Conservation (phyloP, 1,284 basidiomycete genomes). For the Sporisorium scitamineum region DNA sequence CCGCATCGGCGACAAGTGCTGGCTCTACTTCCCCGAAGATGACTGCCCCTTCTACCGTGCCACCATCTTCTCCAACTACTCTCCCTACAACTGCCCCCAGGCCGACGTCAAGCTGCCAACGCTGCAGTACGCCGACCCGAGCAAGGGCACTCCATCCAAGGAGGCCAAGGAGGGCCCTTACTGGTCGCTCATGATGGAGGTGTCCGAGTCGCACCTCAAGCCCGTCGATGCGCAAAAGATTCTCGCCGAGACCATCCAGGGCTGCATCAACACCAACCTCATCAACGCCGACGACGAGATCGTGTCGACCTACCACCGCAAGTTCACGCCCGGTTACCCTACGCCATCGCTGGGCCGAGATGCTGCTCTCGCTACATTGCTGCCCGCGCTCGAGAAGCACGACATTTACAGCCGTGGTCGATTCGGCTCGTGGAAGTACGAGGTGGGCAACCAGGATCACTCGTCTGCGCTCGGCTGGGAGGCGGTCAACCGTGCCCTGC, state of each 20-base stretch:
- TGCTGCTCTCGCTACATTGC: conserved; percentile 70
- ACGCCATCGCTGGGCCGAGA: conserved; percentile 72
- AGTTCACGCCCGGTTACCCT: conserved; percentile 72
- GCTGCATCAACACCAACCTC: conserved; percentile 72
- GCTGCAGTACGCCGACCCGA: conserved; percentile 72
- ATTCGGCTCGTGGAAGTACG: conserved; percentile 74
- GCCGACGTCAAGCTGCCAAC: conserved; percentile 70
- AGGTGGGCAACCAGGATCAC: conserved; percentile 73
- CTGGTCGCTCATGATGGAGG: conserved; percentile 72
- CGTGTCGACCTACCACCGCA: conserved; percentile 72
- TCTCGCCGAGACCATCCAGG: conserved; percentile 72
- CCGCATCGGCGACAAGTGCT: conserved; percentile 74
- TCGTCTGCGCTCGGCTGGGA: conserved; percentile 73
- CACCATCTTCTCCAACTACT: conserved; percentile 74
- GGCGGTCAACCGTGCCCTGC: conserved; percentile 72
- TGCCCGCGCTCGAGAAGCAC: conserved; percentile 71
- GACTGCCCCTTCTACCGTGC: conserved; percentile 74
- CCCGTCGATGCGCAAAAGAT: conserved; percentile 72
- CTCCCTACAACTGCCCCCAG: conserved; percentile 72
- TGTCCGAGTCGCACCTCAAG: conserved; percentile 73
- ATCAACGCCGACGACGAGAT: conserved; percentile 72
- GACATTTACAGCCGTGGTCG: conserved; percentile 72
- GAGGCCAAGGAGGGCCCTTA: conserved; percentile 71
- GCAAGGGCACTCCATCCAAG: conserved; percentile 68
- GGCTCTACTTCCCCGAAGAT: conserved; percentile 72